phyloP scores from a whole-genome alignment of 192 early-diverging fungal species.

The Entomortierella lignicola region DNA sequence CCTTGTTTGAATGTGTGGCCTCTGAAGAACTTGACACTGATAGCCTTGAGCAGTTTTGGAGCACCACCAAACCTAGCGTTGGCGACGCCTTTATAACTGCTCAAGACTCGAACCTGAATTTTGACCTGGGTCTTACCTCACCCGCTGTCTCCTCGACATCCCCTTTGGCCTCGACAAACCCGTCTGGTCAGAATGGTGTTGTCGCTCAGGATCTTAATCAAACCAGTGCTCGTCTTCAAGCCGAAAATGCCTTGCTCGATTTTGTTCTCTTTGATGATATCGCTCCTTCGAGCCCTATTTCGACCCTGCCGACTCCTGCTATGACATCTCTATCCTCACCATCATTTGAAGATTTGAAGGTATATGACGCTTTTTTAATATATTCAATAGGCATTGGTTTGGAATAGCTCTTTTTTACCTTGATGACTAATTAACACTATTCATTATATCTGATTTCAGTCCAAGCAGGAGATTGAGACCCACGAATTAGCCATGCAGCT shows the following conservation, averaged over 20 bases:
- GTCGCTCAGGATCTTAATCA: constrained; percentile 3
- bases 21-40: constrained; percentile 41
- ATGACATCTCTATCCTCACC: constrained; percentile 30
- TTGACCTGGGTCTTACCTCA: constrained; percentile 18
- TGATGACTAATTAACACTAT: not conserved
- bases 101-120: not conserved
- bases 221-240: constrained; percentile 44
- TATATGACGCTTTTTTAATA: too few species aligned
- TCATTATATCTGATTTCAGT: not conserved
- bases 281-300: constrained; percentile 48
- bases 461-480: constrained; percentile 35
- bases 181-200: not conserved
- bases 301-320: constrained; percentile 35
- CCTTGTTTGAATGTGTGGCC: constrained; percentile 55
- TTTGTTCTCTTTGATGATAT: constrained; percentile 57
- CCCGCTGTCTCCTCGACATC: not conserved
- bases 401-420: not conserved
- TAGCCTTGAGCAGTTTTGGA: constrained; percentile 37
- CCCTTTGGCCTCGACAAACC: constrained; percentile 18
- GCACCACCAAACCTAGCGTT: not conserved
- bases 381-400: too few species aligned
- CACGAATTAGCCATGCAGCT: constrained; percentile 37
- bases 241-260: constrained; percentile 56
- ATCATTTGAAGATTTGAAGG: constrained; percentile 31
- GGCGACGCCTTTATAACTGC: constrained; percentile 1